Evolutionary conservation across 208 protist genomes (phyloP), one percentile per base, ranked within the genome.

Genomic region (Zelonia costaricensis): DNA sequence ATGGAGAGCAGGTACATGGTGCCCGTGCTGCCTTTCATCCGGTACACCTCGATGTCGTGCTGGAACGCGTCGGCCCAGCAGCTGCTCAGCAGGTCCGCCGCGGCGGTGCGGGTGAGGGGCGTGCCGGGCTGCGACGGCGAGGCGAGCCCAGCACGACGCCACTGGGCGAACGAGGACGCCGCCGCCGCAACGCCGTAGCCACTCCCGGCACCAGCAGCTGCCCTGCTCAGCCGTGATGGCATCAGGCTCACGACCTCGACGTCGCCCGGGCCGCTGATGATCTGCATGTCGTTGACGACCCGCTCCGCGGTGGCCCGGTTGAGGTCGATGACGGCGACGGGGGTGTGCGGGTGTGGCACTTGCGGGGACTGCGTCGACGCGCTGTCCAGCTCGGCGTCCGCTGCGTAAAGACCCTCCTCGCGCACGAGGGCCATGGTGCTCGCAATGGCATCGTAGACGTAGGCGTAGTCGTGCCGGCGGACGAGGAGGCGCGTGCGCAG

Each of bases 361-460:
- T 49, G 52, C 28, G 47, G 46, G 23, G 2, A 23, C 47, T 25
- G 59, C 30, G 3, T 12, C 51, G 3, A 27, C 5, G 36, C 31
- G n/a, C n/a, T n/a, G n/a, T n/a, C n/a, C n/a, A n/a, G 3, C 23
- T 40, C 63, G 1, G 46, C 25, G 28, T n/a, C n/a, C n/a, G n/a
- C n/a, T n/a, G 46, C 38, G 22, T 54, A 63, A 39, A 74, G 62
- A 48, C n/a, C 52, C 20, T 78, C 67, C 7, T 69, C 67, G 3
- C 62, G 56, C 15, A 80, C 43, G 28, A 81, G 62, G 16, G 71
- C 68, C 36, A 74, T 52, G 8, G 74, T 81, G n/a, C 58, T 81
- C 6, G 74, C 70, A 42, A 85, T 53, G 7, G 70, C 60, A 22
- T 82, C 78, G 56, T 88, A 88, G 4, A 88, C 23, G 64, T 88